These are phyloP conservation scores for Cadophora luteo-olivacea DNA, from an alignment of 2,329 filamentous ascomycete genomes.

Conservation along the genomic window DNA sequence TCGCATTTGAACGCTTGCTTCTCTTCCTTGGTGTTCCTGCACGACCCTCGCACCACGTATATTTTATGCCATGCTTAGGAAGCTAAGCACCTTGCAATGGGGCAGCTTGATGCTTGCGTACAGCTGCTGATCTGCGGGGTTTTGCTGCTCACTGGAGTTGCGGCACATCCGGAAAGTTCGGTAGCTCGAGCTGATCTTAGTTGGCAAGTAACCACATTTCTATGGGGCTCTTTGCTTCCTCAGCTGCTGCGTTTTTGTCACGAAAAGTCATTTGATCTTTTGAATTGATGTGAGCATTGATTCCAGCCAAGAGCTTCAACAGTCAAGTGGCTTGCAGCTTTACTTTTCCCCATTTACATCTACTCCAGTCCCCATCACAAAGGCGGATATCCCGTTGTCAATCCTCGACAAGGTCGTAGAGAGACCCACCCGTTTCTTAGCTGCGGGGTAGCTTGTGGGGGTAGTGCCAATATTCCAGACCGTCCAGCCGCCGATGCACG, in stretches of 20 bases:
- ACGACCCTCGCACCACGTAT: neutral
- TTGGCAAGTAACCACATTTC: neutral
- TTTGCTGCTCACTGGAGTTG: constrained; percentile 12
- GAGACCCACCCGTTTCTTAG: constrained; percentile 15
- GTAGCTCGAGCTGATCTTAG: constrained; percentile 11
- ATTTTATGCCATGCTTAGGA: neutral
- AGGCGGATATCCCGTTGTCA: neutral
- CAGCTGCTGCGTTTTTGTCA: neutral
- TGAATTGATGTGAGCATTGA: constrained; percentile 10
- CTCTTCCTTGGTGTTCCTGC: neutral
- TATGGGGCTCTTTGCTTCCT: neutral
- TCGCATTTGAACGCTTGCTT: neutral
- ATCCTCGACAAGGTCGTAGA: neutral
- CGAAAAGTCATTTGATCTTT: neutral
- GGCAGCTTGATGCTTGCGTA: neutral
- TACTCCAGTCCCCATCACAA: neutral
- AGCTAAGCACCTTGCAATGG: neutral
- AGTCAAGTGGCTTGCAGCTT: neutral
- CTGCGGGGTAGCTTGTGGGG: constrained; percentile 31
- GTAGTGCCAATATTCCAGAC: constrained; percentile 17
- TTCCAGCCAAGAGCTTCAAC: neutral
- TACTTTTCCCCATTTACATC: neutral
- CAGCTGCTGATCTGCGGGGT: constrained; percentile 28
- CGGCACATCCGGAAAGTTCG: constrained; percentile 24
- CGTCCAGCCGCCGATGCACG: constrained; percentile 16